Conservation (phyloP, 2,329 filamentous ascomycete species). For the Cladophialophora carrionii region DNA sequence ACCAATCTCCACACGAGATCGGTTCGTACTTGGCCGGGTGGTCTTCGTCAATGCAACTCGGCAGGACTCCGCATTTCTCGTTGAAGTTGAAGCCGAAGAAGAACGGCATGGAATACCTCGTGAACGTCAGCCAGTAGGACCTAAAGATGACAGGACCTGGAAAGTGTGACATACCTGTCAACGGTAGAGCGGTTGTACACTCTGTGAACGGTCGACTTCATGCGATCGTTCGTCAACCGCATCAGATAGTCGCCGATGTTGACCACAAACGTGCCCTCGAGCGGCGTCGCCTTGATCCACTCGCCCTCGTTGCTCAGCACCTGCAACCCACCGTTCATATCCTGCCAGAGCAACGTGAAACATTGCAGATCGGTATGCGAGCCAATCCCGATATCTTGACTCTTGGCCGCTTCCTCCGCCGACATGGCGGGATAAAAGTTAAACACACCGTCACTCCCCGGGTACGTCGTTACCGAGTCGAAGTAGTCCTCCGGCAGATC, state of each 20-base stretch:
- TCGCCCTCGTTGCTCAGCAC: constrained; percentile 49
- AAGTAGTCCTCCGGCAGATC: constrained; percentile 60
- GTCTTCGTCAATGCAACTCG: constrained; percentile 45
- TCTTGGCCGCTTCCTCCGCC: constrained; percentile 37
- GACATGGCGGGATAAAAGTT: constrained; percentile 53
- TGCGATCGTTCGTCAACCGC: constrained; percentile 55
- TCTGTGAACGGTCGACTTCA: constrained; percentile 58
- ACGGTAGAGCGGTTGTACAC: constrained; percentile 51
- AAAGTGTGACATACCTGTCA: constrained; percentile 26
- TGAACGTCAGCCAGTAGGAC: neutral
- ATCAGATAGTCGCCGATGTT: constrained; percentile 57
- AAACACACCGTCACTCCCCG: constrained; percentile 52
- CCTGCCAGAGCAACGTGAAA: constrained; percentile 60
- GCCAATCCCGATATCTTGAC: constrained; percentile 50
- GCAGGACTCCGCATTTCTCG: constrained; percentile 55
- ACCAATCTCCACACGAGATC: constrained; percentile 41
- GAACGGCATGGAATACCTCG: constrained; percentile 59
- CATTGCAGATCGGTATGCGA: constrained; percentile 59
- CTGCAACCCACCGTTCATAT: constrained; percentile 56
- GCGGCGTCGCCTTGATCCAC: constrained; percentile 49
- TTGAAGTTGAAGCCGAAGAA: constrained; percentile 62
- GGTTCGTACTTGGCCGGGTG: constrained; percentile 58
- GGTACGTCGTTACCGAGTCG: constrained; percentile 58
- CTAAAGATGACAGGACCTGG: neutral
- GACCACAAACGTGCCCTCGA: constrained; percentile 52